Evolutionary conservation across 352 stramenopile species (phyloP), one percentile per base, ranked within the genome.

Genomic region (Globisporangium rhizosaccharum): DNA sequence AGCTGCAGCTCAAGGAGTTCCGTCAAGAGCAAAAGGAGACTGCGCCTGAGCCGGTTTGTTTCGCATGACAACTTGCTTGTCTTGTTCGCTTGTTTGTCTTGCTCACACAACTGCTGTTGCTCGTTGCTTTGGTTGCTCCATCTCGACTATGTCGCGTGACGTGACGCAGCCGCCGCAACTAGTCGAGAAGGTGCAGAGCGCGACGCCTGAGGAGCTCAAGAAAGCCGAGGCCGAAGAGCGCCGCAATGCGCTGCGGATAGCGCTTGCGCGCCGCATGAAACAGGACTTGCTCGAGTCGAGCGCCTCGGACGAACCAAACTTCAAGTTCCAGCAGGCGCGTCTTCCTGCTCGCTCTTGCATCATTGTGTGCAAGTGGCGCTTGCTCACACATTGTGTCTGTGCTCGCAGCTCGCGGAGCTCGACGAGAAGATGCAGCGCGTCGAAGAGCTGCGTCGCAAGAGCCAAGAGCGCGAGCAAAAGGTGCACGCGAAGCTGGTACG

Each of bases 391-490:
- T 47, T 7, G 0, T 30, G 1, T 10, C 57, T 36, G 46, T 41
- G 15, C 49, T 37, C 53, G 30, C 55, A 90, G 78, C 60, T 88
- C 46, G 63, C 75, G 39, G 80, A 90, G 61, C 66, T 93, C 26
- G 81, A 93, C 44, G 76, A 85, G 49, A 90, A 93, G 65, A 72
- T 91, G 66, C 76, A 85, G 58, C 81, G 77, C 44, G 83, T 93
- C 36, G 81, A 91, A 49, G 75, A 87, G 30, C 64, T 93, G 33
- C 83, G 81, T 54, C 66, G 73, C 55, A 66, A 77, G 53, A 86
- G 75, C 63, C 80, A 88, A 30, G 73, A 87, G 57, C 76, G 72
- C 10, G 78, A 88, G 65, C 60, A 65, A 53, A 84, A 84, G 59
- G 67, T 88, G 42, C 77, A 84, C 8, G 67, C 75, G 2, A 76